These are phyloP conservation scores for Mycena vitilis DNA, from an alignment of 768 basidiomycete species.

Conservation along the genomic window DNA sequence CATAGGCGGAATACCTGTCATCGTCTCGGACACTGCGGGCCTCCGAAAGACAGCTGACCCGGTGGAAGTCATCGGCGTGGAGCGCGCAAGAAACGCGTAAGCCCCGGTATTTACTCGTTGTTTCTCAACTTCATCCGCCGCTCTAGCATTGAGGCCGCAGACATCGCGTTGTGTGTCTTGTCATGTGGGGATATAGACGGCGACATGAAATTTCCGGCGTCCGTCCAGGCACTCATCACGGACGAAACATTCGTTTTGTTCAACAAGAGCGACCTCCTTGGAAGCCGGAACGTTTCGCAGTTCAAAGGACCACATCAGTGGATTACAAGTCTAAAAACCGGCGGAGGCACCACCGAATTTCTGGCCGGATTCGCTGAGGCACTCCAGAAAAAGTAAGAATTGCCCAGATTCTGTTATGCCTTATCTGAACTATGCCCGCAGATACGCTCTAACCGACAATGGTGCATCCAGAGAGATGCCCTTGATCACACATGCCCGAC, in stretches of 20 bases:
- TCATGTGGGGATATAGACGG: conserved; percentile 65
- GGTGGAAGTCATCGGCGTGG: conserved; percentile 86
- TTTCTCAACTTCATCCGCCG: neutral
- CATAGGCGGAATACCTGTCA: conserved; percentile 86
- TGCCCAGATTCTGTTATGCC: neutral
- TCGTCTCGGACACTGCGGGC: conserved; percentile 89
- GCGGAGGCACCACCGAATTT: conserved; percentile 69
- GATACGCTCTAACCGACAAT: conserved; percentile 43
- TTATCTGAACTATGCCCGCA: conserved; percentile 26
- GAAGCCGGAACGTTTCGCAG: conserved; percentile 8
- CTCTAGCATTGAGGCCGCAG: conserved; percentile 71
- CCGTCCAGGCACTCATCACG: conserved; percentile 61
- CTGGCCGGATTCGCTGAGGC: conserved; percentile 65
- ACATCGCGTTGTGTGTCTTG: conserved; percentile 84
- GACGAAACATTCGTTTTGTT: conserved; percentile 75
- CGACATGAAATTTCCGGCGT: conserved; percentile 53
- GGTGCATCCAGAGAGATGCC: conserved; percentile 56
- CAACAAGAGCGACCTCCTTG: conserved; percentile 79
- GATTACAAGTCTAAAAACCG: conserved; percentile 71
- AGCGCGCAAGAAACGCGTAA: conserved; percentile 76
- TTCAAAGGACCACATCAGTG: conserved; percentile 53
- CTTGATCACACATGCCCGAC: conserved; percentile 83
- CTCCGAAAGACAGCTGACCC: conserved; percentile 74
- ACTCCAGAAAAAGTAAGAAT: conserved; percentile 61
- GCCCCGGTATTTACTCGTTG: conserved; percentile 41